Base-by-base conservation (phyloP, 202 grass and related monocot genomes). In the Bolboschoenoplectus hybrid region DNA sequence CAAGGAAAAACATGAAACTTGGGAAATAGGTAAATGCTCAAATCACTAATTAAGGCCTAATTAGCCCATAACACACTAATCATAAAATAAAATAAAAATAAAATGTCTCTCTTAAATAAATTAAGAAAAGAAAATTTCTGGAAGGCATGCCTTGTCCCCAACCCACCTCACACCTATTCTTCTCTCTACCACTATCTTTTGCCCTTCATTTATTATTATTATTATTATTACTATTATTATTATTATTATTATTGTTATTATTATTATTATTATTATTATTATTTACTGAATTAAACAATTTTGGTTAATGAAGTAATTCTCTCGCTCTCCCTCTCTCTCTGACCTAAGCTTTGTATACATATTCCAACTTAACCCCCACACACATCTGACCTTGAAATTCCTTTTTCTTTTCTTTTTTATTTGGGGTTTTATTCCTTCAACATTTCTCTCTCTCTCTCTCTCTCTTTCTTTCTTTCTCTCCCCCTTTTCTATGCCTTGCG, bases 401-500 rank as follows among this genome's bases (percentile, higher is more conserved):
- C 86, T 26, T 51, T 81, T 78, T 87, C 68, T 78, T 75, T 80
- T 26, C 26, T 26, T 26, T 26, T 26, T 26, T 26, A 26, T 26
- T 85, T 62, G 78, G 74, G 71, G n/a, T 11, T 49, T 43, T 65
- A 40, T 76, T 87, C 80, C 82, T 67, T 39, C 85, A 71, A 74
- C 89, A 88, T 89, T 88, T 84, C 79, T 90, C 88, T 82, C 84
- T 78, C 89, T 26, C 26, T 26, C 26, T 26, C 26, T 26, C 26
- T 26, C 26, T 26, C 26, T 26, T 0, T 26, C 26, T 26, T 0
- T 26, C 26, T 26, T 26, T 26, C 26, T 26, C 57, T 58, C 82
- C 84, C 86, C 73, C 91, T 90, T 91, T 84, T 85, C 85, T 88
- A 90, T 53, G 88, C 85, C 89, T 90, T 86, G 86, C 76, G 57